A percentile compares a stretch with the other conserved stretches of the same genome.
Evolutionary conservation across 1,284 basidiomycete genomes (phyloP).

Genomic region (Microbotryum violaceum): DNA sequence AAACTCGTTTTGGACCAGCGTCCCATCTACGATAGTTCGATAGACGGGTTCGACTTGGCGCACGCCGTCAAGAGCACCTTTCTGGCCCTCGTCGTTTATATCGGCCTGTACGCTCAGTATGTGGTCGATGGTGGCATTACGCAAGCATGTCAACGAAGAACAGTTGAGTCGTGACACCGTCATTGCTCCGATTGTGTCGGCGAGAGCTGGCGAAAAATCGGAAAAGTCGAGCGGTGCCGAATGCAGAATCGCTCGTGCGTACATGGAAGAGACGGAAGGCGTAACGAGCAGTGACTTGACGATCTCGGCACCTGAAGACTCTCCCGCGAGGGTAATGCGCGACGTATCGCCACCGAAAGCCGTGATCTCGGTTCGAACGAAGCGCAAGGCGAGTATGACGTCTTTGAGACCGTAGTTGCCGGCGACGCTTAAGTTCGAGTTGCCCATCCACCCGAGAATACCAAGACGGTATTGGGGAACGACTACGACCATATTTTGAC

Average conservation of each 20-base stretch:
- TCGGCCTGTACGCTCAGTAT: slow-evolving; percentile 51
- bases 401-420: slow-evolving; percentile 33
- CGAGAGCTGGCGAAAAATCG: slow-evolving; percentile 54
- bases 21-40: slow-evolving; percentile 27
- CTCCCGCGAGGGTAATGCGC: slow-evolving; percentile 73
- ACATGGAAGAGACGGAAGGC: slow-evolving; percentile 35
- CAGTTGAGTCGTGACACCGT: slow-evolving; percentile 53
- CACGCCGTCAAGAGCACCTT: slow-evolving; percentile 46
- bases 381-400: slow-evolving; percentile 41
- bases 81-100: slow-evolving; percentile 47
- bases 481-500: slow-evolving; percentile 70
- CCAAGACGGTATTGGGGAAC: slow-evolving; percentile 75
- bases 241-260: slow-evolving; percentile 58
- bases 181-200: slow-evolving; percentile 50
- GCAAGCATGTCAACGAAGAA: slow-evolving; percentile 48
- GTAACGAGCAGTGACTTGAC: slow-evolving; percentile 50
- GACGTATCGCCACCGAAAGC: slow-evolving; percentile 59
- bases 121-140: slow-evolving; percentile 47
- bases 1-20: slow-evolving; percentile 24
- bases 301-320: slow-evolving; percentile 75
- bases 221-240: slow-evolving; percentile 80
- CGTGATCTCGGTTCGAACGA: slow-evolving; percentile 50
- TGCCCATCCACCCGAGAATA: slow-evolving; percentile 25
- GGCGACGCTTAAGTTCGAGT: slow-evolving; percentile 2
- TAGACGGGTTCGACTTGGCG: slow-evolving; percentile 20